Evolutionary conservation across 371 early-diverging fungal species (phyloP), one percentile per base, ranked within the genome.

Genomic region (Basidiobolus meristosporus): DNA sequence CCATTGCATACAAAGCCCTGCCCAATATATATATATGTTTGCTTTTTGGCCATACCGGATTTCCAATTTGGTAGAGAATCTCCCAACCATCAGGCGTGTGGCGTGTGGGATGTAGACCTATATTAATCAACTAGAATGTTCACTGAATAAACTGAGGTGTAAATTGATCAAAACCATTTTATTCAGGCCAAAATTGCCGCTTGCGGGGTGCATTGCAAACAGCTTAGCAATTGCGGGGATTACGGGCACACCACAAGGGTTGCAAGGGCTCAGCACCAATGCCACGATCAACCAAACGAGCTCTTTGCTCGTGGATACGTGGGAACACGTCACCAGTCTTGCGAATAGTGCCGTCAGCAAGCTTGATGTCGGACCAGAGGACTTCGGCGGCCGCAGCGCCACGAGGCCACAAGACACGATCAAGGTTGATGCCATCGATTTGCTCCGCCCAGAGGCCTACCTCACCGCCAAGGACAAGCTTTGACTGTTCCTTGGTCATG

Each of bases 391-490:
- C 65, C 16, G 81, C 77, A 15, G 75, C 57, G 35, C 71, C 50
- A 30, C 82, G 73, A 28, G 81, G 82, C 81, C 83, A 85, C 33
- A 81, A 51, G 22, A 63, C 54, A 21, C 37, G 37, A 53, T 82
- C 82, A 15, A 82, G 45, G 30, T 63, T 61, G 2, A 58, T 54
- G 22, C 51, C 51, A 47, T 83, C 86, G 7, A 59, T 42, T 53
- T 81, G 80, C 51, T 85, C 82, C 7, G 73, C 56, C 86, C 83
- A 85, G 22, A 77, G 33, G 16, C 73, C 67, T 14, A 65, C 78
- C 40, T 74, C 75, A 10, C 59, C 65, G 31, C 68, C 68, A 11
- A 65, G n/a, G n/a, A n/a, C n/a, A n/a, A n/a, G n/a, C n/a, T n/a
- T n/a, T n/a, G n/a, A n/a, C n/a, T n/a, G n/a, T n/a, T n/a, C 2